Conservation (phyloP, 2,329 filamentous ascomycete genomes). For the Pyrenophora seminiperda region DNA sequence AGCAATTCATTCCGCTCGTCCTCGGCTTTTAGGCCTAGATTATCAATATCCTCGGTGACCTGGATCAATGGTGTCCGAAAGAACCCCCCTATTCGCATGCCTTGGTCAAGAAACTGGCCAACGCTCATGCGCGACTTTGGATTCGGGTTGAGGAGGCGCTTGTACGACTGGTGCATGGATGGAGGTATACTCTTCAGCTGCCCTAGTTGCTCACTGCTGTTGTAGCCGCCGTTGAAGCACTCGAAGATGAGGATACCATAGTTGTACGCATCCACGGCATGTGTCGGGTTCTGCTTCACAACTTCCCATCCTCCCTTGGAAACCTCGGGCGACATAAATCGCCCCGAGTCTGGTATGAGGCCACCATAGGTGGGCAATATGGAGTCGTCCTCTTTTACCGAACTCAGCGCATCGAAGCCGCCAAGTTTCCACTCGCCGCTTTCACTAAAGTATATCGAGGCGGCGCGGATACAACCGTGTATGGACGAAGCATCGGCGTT, state of each 20-base stretch:
- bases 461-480: constrained; percentile 82
- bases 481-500: constrained; percentile 92
- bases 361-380: constrained; percentile 91
- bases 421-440: constrained; percentile 98
- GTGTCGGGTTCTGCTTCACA: constrained; percentile 80
- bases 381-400: constrained; percentile 93
- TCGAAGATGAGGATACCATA: constrained; percentile 86
- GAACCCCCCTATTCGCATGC: constrained; percentile 78
- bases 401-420: constrained; percentile 92
- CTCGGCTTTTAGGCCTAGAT: constrained; percentile 83
- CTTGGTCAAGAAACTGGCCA: constrained; percentile 87
- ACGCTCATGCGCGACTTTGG: constrained; percentile 87
- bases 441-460: constrained; percentile 89
- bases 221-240: constrained; percentile 86
- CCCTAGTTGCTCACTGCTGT: constrained; percentile 75
- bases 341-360: constrained; percentile 79
- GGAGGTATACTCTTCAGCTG: constrained; percentile 86
- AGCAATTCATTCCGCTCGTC: constrained; percentile 84
- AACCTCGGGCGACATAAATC: constrained; percentile 87
- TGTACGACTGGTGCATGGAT: constrained; percentile 89
- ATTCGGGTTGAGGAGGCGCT: constrained; percentile 83
- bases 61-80: constrained; percentile 94
- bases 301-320: constrained; percentile 87
- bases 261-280: constrained; percentile 85
- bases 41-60: constrained; percentile 90